Evolutionary conservation across 352 stramenopile genomes (phyloP).

Genomic region (Globisporangium solare): DNA sequence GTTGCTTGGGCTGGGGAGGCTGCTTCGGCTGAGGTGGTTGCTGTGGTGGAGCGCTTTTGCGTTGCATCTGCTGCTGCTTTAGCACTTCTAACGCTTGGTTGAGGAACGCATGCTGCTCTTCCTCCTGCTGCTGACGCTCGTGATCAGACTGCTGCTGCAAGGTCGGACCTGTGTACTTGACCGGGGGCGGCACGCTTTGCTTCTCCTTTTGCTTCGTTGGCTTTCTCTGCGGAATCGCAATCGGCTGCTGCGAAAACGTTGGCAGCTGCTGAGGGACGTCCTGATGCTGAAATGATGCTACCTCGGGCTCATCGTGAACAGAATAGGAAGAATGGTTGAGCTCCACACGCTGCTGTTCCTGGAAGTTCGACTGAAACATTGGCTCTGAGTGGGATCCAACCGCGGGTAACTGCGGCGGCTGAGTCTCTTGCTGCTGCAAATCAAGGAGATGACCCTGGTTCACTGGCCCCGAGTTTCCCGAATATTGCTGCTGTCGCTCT

Average conservation of each 20-base stretch:
- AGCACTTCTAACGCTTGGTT: conserved; percentile 41
- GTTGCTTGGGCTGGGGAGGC: background rate
- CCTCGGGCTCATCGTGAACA: background rate
- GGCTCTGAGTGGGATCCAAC: background rate
- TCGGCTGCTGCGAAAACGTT: conserved; percentile 4
- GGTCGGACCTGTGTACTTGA: conserved; percentile 1
- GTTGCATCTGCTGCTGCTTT: conserved; percentile 22
- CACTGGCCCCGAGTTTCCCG: conserved; percentile 3
- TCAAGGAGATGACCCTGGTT: conserved; percentile 4
- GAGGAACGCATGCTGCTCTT: conserved; percentile 33
- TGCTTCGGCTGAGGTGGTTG: conserved; percentile 12
- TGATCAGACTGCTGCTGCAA: conserved; percentile 16
- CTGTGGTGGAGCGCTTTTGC: conserved; percentile 6
- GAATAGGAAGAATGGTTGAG: conserved; percentile 6
- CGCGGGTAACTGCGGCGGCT: background rate
- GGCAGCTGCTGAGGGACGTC: conserved; percentile 9
- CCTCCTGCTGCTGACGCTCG: conserved; percentile 19
- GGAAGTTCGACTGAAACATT: conserved; percentile 10
- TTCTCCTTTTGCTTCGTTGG: conserved; percentile 8
- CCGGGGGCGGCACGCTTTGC: background rate
- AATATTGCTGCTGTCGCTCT: conserved; percentile 10
- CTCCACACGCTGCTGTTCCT: conserved; percentile 2
- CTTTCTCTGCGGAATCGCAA: conserved; percentile 1
- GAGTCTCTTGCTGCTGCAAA: conserved; percentile 9
- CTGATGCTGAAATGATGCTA: conserved; percentile 6